These are phyloP conservation scores for Stentor roeselii DNA, from an alignment of 73 alveolate species.

Conservation along the genomic window DNA sequence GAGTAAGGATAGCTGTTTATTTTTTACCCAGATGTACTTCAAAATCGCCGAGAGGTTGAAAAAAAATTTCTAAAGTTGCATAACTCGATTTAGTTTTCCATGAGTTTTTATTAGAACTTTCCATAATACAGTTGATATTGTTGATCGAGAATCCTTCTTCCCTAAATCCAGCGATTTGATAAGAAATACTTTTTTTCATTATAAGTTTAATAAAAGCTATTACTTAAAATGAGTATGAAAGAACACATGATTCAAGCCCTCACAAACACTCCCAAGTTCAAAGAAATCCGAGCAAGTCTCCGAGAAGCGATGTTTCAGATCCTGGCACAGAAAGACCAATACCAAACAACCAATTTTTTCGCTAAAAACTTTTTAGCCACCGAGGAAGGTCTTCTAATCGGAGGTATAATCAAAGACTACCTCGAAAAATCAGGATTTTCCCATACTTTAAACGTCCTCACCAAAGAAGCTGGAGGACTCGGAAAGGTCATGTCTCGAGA, in stretches of 20 bases:
- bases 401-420: slow-evolving; percentile 17
- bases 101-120: no score
- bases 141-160: no score
- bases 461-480: not conserved
- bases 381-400: slow-evolving; percentile 6
- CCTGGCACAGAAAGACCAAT: not conserved
- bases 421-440: not conserved
- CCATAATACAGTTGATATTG: no score
- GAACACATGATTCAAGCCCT: not conserved
- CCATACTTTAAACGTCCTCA: not conserved
- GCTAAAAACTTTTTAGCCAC: slow-evolving; percentile 14
- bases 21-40: no score
- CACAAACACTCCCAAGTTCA: not conserved
- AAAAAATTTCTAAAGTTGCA: no score
- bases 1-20: no score
- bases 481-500: not conserved
- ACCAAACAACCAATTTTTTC: slow-evolving; percentile 11
- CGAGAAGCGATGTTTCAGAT: not conserved
- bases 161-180: no score
- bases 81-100: no score
- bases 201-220: no score
- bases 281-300: slow-evolving; percentile 10
- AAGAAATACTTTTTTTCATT: no score
- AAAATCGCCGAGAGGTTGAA: no score
- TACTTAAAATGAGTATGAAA: slow-evolving; percentile 5